Evolutionary conservation across 805 yeast genomes (phyloP).

Genomic region (Teunomyces tritomae): DNA sequence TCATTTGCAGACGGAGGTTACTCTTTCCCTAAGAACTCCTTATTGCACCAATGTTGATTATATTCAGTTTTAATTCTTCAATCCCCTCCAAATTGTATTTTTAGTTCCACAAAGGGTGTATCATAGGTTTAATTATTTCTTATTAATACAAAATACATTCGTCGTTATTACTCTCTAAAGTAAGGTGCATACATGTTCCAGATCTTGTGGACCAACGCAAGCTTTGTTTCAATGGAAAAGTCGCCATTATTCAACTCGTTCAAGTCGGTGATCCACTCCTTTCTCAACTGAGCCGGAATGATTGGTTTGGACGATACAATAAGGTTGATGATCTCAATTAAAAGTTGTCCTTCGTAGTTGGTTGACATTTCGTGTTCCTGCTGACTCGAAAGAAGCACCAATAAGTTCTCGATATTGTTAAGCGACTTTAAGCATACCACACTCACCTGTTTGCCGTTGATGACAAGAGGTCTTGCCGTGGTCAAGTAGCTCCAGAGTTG

Average conservation of each 20-base stretch:
- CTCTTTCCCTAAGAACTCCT: conserved; percentile 36
- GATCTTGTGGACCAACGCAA: conserved; percentile 52
- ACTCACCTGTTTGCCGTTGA: conserved; percentile 32
- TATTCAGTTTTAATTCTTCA: not conserved
- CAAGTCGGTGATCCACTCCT: conserved; percentile 63
- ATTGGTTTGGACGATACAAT: conserved; percentile 46
- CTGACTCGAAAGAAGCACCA: conserved; percentile 18
- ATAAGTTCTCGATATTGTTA: conserved; percentile 58
- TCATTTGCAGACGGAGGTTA: conserved; percentile 76
- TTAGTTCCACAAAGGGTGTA: not conserved
- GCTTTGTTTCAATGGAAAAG: conserved; percentile 36
- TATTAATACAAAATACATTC: not conserved
- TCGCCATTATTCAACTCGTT: conserved; percentile 52
- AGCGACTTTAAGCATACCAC: conserved; percentile 42
- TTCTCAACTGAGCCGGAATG: conserved; percentile 48
- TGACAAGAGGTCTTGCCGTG: conserved; percentile 24
- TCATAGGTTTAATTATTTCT: not conserved
- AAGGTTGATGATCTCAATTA: conserved; percentile 64
- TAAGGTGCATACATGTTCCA: conserved; percentile 57
- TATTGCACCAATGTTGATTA: conserved; percentile 13
- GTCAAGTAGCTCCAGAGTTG: conserved; percentile 42
- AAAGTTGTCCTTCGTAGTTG: conserved; percentile 53
- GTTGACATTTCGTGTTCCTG: conserved; percentile 8
- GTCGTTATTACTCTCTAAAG: conserved; percentile 17
- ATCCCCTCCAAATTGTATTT: not conserved